phyloP scores from a whole-genome alignment of 306 rosid genomes.

The Lathyrus oleraceus region DNA sequence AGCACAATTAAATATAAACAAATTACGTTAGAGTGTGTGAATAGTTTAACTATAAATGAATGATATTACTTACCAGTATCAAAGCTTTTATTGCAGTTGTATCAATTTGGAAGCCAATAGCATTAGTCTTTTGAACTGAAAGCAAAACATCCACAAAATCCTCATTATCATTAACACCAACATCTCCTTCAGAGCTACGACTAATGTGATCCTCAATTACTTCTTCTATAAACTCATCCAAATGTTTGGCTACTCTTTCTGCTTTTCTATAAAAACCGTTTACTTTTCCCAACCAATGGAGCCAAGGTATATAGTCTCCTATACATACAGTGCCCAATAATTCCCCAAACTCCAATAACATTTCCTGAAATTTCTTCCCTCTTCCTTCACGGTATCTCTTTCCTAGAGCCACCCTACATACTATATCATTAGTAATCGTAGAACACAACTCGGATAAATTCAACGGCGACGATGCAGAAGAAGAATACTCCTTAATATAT shows the following conservation, averaged over 20 bases:
- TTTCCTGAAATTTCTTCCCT: conserved; percentile 19
- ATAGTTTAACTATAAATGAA: neutral
- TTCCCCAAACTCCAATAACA: conserved; percentile 19
- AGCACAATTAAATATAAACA: neutral
- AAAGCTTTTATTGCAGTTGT: neutral
- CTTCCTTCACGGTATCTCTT: neutral
- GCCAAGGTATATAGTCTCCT: conserved; percentile 28
- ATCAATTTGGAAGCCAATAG: neutral
- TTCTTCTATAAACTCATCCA: conserved; percentile 24
- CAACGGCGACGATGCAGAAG: neutral
- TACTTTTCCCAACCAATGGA: conserved; percentile 4
- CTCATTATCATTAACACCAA: neutral
- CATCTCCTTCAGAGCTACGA: neutral
- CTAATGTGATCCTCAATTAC: neutral
- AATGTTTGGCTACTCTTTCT: conserved; percentile 6
- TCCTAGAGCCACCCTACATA: neutral
- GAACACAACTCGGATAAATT: neutral
- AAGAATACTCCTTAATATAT: neutral
- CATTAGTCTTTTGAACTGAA: neutral
- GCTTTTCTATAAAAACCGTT: conserved; percentile 7
- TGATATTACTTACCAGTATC: conserved; percentile 12
- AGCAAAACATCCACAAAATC: conserved; percentile 8
- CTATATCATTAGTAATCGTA: neutral
- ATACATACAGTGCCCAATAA: neutral
- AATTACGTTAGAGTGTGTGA: no score